A percentile compares a stretch with the other conserved stretches of the same genome.
phyloP scores from a whole-genome alignment of 2,329 filamentous ascomycete genomes.

The Cladosporium sp. region DNA sequence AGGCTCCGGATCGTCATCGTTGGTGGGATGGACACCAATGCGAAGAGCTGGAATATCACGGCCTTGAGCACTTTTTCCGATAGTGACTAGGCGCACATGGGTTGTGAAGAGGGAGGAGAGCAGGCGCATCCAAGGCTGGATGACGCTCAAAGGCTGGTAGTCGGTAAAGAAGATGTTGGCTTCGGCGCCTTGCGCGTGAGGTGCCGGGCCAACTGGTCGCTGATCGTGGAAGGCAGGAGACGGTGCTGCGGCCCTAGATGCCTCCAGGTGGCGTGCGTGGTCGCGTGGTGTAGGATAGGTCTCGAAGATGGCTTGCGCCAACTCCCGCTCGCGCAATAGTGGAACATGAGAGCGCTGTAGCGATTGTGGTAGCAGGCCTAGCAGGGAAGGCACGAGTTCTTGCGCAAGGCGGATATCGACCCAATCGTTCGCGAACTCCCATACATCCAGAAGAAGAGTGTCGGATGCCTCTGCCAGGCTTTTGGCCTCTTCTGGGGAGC shows the following conservation, averaged over 20 bases:
- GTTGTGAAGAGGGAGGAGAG: constrained; percentile 87
- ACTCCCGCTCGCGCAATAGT: constrained; percentile 68
- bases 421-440: constrained; percentile 78
- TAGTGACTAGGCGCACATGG: constrained; percentile 69
- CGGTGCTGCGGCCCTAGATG: constrained; percentile 18
- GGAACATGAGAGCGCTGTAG: constrained; percentile 71
- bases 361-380: constrained; percentile 73
- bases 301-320: constrained; percentile 74
- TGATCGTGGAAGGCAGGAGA: constrained; percentile 26
- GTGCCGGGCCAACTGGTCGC: constrained; percentile 34
- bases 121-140: constrained; percentile 88
- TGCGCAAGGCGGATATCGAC: constrained; percentile 80
- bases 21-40: constrained; percentile 63
- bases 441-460: constrained; percentile 82
- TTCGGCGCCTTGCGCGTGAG: constrained; percentile 41
- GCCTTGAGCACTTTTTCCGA: constrained; percentile 86
- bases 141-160: constrained; percentile 84
- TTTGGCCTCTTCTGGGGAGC: constrained; percentile 64
- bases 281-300: constrained; percentile 61
- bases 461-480: constrained; percentile 72
- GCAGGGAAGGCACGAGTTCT: constrained; percentile 73
- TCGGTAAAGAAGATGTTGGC: constrained; percentile 82
- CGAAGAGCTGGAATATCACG: constrained; percentile 81
- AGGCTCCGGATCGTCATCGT: constrained; percentile 46
- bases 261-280: constrained; percentile 20